A percentile compares a stretch with the other conserved stretches of the same genome.
Evolutionary conservation across 352 stramenopile species (phyloP).

Genomic region (Paralagenidium karlingii): DNA sequence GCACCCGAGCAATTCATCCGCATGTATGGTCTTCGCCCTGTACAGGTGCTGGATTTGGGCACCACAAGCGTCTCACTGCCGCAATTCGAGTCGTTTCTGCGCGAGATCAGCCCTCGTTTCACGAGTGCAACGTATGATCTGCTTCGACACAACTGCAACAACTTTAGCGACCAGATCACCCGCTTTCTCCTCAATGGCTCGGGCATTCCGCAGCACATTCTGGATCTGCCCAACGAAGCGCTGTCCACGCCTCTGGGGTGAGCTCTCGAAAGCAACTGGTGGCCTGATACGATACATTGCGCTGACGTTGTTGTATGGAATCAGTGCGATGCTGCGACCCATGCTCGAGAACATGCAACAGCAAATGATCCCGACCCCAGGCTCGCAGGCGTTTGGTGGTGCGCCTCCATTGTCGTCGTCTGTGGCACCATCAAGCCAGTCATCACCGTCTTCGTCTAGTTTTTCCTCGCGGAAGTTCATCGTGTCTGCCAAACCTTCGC

Average conservation of each 20-base stretch:
- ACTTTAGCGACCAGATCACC: constrained; percentile 89
- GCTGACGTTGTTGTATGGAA: neutral
- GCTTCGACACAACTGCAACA: constrained; percentile 95
- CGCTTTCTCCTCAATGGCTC: constrained; percentile 66
- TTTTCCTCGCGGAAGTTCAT: constrained; percentile 36
- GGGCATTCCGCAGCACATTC: constrained; percentile 85
- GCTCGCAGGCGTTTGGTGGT: constrained; percentile 25
- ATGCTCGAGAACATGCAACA: constrained; percentile 80
- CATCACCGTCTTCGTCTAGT: neutral
- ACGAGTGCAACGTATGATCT: constrained; percentile 89
- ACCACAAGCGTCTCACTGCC: constrained; percentile 49
- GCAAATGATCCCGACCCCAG: constrained; percentile 46
- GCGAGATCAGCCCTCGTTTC: constrained; percentile 68
- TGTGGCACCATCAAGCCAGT: neutral
- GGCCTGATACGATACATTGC: neutral
- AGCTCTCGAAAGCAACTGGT: constrained; percentile 4
- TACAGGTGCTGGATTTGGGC: constrained; percentile 71
- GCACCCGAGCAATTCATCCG: constrained; percentile 46
- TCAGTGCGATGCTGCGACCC: constrained; percentile 59
- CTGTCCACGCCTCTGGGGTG: constrained; percentile 84
- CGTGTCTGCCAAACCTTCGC: constrained; percentile 25
- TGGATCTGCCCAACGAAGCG: constrained; percentile 81
- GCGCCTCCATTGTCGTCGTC: constrained; percentile 2
- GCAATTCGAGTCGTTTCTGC: constrained; percentile 80
- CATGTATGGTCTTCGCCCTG: constrained; percentile 79